phyloP scores from a whole-genome alignment of 441 rosid genomes.

The Lepidium campestre region DNA sequence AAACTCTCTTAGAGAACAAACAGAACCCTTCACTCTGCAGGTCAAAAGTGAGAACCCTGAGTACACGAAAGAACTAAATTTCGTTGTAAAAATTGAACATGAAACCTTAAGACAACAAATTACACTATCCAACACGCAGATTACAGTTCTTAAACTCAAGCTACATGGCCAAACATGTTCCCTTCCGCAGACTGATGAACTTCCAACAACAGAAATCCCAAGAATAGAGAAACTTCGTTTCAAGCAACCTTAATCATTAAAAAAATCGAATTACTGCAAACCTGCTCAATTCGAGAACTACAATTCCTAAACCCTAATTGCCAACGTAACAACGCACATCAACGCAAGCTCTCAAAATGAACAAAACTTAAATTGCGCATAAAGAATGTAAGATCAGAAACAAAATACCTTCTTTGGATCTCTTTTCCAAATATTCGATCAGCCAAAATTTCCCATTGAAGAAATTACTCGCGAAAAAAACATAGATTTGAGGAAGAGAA shows the following conservation, averaged over 20 bases:
- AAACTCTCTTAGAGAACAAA: background rate
- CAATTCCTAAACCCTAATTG: slow-evolving; percentile 19
- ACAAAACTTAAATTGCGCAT: slow-evolving; percentile 10
- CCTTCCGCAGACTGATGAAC: background rate
- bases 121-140: background rate
- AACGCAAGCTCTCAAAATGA: slow-evolving; percentile 14
- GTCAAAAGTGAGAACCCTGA: background rate
- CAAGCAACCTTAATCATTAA: background rate
- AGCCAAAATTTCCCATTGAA: background rate
- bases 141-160: slow-evolving; percentile 7
- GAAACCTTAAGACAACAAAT: background rate
- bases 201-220: background rate
- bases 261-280: slow-evolving; percentile 3
- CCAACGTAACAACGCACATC: slow-evolving; percentile 1
- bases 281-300: background rate
- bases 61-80: background rate
- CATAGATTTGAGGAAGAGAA: slow-evolving; percentile 15
- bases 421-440: background rate
- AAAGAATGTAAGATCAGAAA: slow-evolving; percentile 4
- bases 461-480: slow-evolving; percentile 9
- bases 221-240: background rate
- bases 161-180: background rate
- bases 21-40: background rate
- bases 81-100: background rate
- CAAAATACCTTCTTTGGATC: slow-evolving; percentile 12